phyloP scores from a whole-genome alignment of 768 basidiomycete species.

The Amyloporia xantha region DNA sequence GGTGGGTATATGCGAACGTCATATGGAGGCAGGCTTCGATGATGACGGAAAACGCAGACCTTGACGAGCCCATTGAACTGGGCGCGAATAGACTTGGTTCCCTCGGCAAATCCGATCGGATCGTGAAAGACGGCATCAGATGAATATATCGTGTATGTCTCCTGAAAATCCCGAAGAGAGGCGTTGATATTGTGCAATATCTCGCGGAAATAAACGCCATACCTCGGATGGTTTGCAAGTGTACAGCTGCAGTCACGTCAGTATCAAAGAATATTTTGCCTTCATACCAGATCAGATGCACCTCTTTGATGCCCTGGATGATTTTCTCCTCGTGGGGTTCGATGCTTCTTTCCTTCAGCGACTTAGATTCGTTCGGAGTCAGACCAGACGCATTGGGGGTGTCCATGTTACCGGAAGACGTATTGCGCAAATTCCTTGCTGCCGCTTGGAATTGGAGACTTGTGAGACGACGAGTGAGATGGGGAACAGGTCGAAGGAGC shows the following conservation, averaged over 20 bases:
- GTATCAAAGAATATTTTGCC: too few relatives aligned
- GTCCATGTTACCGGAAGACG: constrained; percentile 19
- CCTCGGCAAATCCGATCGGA: constrained; percentile 39
- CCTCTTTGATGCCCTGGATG: constrained; percentile 36
- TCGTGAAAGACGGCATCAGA: constrained; percentile 39
- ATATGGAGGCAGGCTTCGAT: neutral
- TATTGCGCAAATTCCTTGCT: constrained; percentile 2
- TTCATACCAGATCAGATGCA: too few relatives aligned
- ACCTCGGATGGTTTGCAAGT: constrained; percentile 33
- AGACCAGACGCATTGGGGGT: constrained; percentile 34
- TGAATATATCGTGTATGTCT: constrained; percentile 37
- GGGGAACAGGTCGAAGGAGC: neutral
- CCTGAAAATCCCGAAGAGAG: constrained; percentile 18
- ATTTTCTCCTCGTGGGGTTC: constrained; percentile 32
- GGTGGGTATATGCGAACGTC: neutral
- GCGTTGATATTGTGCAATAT: constrained; percentile 12
- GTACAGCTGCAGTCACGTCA: constrained; percentile 27
- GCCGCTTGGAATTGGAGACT: constrained; percentile 1
- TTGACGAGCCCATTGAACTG: constrained; percentile 41
- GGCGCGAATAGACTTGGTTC: constrained; percentile 32
- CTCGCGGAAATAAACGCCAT: constrained; percentile 6
- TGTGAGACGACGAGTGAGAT: neutral
- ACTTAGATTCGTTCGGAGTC: constrained; percentile 30
- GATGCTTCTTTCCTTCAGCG: constrained; percentile 29
- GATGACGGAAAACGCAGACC: constrained; percentile 20